Evolutionary conservation across 352 stramenopile species (phyloP).

Genomic region (Pythium monospermum): DNA sequence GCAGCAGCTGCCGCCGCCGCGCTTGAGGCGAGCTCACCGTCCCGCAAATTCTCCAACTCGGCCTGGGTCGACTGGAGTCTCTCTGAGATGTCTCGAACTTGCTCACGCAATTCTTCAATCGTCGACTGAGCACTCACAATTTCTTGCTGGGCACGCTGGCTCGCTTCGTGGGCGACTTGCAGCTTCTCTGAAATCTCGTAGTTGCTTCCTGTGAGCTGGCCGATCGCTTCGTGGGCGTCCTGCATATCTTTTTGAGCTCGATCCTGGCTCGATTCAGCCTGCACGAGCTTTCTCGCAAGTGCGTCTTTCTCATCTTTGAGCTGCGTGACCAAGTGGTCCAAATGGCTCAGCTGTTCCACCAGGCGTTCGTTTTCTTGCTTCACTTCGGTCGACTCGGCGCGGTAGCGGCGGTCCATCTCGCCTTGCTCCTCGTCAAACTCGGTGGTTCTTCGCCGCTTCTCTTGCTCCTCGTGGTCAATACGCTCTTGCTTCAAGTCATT

Average conservation of each 20-base stretch:
- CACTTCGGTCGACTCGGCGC: slow-evolving; percentile 19
- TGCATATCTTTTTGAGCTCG: slow-evolving; percentile 18
- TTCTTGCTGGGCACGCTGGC: slow-evolving; percentile 21
- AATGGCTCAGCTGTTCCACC: slow-evolving; percentile 24
- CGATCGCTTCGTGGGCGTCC: slow-evolving; percentile 30
- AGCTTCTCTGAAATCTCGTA: slow-evolving; percentile 36
- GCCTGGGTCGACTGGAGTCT: slow-evolving; percentile 44
- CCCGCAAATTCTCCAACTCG: slow-evolving; percentile 36
- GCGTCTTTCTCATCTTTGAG: slow-evolving; percentile 24
- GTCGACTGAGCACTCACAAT: slow-evolving; percentile 26
- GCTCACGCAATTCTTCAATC: slow-evolving; percentile 40
- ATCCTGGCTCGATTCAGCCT: slow-evolving; percentile 16
- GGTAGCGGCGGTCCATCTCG: slow-evolving; percentile 15
- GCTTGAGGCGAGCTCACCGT: slow-evolving; percentile 44
- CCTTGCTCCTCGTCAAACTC: slow-evolving; percentile 14
- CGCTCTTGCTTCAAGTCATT: slow-evolving; percentile 14
- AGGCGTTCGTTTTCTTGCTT: slow-evolving; percentile 22
- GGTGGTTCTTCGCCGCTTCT: slow-evolving; percentile 1
- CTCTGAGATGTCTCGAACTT: slow-evolving; percentile 54
- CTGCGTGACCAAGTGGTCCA: slow-evolving; percentile 21
- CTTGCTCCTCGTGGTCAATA: slow-evolving; percentile 13
- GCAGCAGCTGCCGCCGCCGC: slow-evolving; percentile 39
- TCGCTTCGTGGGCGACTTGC: slow-evolving; percentile 35
- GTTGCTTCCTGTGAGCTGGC: slow-evolving; percentile 49
- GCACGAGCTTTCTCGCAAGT: slow-evolving; percentile 11